Conservation (phyloP, 805 yeast species). For the Yamadazyma philogaea region DNA sequence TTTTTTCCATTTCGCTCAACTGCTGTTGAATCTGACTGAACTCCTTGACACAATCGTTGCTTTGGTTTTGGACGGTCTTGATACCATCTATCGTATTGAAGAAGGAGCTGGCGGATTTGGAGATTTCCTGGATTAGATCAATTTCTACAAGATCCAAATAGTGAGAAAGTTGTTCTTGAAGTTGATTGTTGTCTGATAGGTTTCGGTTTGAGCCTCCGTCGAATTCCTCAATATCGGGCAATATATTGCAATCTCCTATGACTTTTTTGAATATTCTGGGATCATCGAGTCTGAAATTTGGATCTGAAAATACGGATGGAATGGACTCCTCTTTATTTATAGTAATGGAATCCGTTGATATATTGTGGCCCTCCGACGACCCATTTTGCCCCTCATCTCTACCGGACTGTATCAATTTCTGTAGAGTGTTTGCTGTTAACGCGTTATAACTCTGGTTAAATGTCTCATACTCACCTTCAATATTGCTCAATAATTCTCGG, state of each 20-base stretch:
- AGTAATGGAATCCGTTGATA: background rate
- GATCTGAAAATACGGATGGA: constrained; percentile 67
- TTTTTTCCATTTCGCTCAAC: constrained; percentile 44
- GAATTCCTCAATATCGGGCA: constrained; percentile 25
- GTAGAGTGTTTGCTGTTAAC: constrained; percentile 37
- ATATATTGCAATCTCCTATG: constrained; percentile 53
- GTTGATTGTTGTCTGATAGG: constrained; percentile 48
- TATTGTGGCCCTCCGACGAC: background rate
- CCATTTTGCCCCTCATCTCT: background rate
- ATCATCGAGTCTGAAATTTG: constrained; percentile 77
- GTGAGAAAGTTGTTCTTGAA: constrained; percentile 77
- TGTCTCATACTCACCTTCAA: constrained; percentile 27
- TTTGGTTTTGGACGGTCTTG: constrained; percentile 55
- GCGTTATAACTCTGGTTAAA: constrained; percentile 38
- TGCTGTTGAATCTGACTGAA: constrained; percentile 46
- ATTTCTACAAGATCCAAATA: constrained; percentile 85
- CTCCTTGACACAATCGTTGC: constrained; percentile 48
- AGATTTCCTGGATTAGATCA: constrained; percentile 75
- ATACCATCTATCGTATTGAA: constrained; percentile 82
- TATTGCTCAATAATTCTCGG: constrained; percentile 17
- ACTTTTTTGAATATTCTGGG: constrained; percentile 81
- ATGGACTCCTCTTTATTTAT: constrained; percentile 21
- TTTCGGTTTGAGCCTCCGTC: constrained; percentile 20
- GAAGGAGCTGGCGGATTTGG: constrained; percentile 79
- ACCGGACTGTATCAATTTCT: constrained; percentile 22